A percentile compares a stretch with the other conserved stretches of the same genome.
These are phyloP conservation scores for Plasmodium reichenowi DNA, from an alignment of 169 alveolate species.

Conservation along the genomic window DNA sequence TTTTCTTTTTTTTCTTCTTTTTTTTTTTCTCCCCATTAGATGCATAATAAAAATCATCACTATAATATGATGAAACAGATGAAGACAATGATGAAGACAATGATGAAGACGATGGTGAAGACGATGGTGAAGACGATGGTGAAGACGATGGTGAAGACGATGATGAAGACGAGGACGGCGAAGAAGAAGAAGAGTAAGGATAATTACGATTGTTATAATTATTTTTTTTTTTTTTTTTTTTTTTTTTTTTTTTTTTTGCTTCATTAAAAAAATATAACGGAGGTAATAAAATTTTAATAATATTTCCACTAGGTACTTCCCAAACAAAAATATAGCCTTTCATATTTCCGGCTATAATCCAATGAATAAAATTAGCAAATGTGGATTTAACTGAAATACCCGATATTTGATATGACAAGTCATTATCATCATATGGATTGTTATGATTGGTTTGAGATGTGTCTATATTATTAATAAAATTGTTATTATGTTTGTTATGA, in stretches of 20 bases:
- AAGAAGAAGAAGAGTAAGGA: no score
- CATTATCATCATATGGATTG: constrained; percentile 7
- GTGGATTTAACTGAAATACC: constrained; percentile 71
- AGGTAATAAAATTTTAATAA: constrained; percentile 47
- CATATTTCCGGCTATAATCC: constrained; percentile 77
- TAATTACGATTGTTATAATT: background rate
- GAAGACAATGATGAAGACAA: no score
- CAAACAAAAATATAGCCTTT: constrained; percentile 71
- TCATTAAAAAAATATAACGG: constrained; percentile 38
- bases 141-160: no score
- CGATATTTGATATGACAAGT: constrained; percentile 70
- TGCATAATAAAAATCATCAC: no score
- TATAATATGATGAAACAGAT: no score
- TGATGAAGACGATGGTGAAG: no score
- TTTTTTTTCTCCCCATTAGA: background rate
- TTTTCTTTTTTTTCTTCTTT: background rate
- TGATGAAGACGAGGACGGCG: no score
- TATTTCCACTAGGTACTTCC: constrained; percentile 77
- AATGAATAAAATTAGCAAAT: constrained; percentile 77
- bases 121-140: no score
- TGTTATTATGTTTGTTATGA: background rate
- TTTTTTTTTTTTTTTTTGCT: constrained; percentile 9
- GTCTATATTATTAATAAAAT: background rate
- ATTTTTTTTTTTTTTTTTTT: background rate
- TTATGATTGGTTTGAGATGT: background rate